Conservation (phyloP, 2,329 filamentous ascomycete species). For the Fusarium sp. region DNA sequence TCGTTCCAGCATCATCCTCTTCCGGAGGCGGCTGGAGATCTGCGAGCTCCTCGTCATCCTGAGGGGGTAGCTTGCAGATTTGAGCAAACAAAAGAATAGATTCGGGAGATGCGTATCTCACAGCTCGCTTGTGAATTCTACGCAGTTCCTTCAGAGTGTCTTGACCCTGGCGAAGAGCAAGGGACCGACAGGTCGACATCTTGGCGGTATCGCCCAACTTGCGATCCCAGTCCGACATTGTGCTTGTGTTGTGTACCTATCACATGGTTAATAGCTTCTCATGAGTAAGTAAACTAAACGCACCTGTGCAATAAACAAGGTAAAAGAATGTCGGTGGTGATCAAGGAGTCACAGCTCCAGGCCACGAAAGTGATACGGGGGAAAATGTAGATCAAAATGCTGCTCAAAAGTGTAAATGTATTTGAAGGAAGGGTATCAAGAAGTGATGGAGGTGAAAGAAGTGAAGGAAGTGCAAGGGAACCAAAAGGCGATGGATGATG, state of each 20-base stretch:
- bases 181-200: neutral
- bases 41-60: neutral
- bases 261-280: neutral
- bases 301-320: neutral
- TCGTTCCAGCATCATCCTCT: neutral
- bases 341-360: neutral
- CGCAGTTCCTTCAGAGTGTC: neutral
- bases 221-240: neutral
- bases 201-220: slow-evolving; percentile 12
- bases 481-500: too few species aligned
- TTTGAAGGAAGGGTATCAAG: too few species aligned
- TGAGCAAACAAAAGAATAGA: neutral
- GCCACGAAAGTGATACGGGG: neutral
- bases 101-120: neutral
- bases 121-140: neutral
- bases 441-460: neutral
- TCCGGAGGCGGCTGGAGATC: neutral
- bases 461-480: too few species aligned
- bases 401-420: neutral
- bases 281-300: neutral
- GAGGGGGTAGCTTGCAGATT: neutral
- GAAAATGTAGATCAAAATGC: slow-evolving; percentile 9
- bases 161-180: accelerated
- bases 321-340: neutral
- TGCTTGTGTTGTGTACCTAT: neutral